Evolutionary conservation across 768 basidiomycete genomes (phyloP), one percentile per base, ranked within the genome.

Genomic region (Mycena sanguinolenta): DNA sequence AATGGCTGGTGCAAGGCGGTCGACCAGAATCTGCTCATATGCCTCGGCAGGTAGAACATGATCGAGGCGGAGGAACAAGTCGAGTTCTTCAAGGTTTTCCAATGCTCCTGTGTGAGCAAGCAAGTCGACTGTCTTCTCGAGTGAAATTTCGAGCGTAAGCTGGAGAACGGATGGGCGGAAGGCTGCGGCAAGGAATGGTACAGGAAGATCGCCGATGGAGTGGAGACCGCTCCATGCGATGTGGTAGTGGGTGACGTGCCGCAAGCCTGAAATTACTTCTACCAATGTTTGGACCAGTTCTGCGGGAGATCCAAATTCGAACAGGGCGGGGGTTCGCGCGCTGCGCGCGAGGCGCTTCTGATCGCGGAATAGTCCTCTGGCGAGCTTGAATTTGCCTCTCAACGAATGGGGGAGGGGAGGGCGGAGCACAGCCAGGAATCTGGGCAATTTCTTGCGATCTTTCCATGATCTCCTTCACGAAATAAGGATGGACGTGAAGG

Each of bases 161-260:
- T 82, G 83, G 30, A 81, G 82, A 16, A 86, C 79, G 30, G 78
- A 80, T 25, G 76, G 72, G 10, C 79, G 77, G 73, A 83, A 82
- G n/a, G 79, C 77, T 27, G 82, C 79, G 27, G 79, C 71, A 3
- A 84, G 76, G 67, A 83, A 80, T 12, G 81, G 80, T 0, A 77
- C 76, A 21, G 80, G 79, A 28, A 79, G 74, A 69, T 76, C 65
- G 49, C 73, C 49, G 58, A 77, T 75, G 14, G 74, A 58, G 36
- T 82, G 82, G 23, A 85, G 79, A 21, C 85, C 84, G 38, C 78
- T 82, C 87, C 86, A 88, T 44, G 84, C 83, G 67, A 88, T 84
- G 67, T 87, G 84, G 74, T 86, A 86, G 72, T 86, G 84, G 17
- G 82, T 83, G 14, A 88, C 78, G 62, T 85, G 83, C 23, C 84